Percentiles rank a stretch among this genome's conserved stretches.
Conservation (phyloP, 2,329 filamentous ascomycete genomes). For the Hypoxylon sp. region DNA sequence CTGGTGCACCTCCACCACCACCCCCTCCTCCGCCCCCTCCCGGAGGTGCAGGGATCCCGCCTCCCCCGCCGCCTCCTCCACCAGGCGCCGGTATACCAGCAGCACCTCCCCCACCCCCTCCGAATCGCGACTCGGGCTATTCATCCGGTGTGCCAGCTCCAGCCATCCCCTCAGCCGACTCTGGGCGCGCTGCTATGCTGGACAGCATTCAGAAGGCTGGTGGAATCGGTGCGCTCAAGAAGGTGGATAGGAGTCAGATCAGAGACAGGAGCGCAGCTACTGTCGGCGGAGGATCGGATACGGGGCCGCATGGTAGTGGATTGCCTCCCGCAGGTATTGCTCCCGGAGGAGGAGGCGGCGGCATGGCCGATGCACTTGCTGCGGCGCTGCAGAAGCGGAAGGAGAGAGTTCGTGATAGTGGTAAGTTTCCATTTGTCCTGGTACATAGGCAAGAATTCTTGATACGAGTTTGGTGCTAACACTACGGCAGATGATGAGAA, state of each 20-base stretch:
- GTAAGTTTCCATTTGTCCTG: conserved; percentile 71
- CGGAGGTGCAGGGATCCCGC: conserved; percentile 33
- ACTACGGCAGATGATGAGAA: conserved; percentile 76
- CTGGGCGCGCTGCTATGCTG: conserved; percentile 72
- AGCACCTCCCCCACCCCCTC: conserved; percentile 55
- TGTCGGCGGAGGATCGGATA: conserved; percentile 68
- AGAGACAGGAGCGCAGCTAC: conserved; percentile 77
- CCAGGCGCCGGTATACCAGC: conserved; percentile 55
- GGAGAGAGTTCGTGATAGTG: conserved; percentile 93
- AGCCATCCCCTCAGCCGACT: conserved; percentile 59
- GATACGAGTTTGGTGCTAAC: conserved; percentile 24
- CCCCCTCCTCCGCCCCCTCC: conserved; percentile 35
- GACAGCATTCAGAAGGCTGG: conserved; percentile 81
- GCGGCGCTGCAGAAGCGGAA: conserved; percentile 86
- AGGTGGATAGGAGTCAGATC: conserved; percentile 79
- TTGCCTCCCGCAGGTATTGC: conserved; percentile 67
- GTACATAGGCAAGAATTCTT: neutral
- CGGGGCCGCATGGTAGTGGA: conserved; percentile 67
- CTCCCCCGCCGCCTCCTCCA: conserved; percentile 55
- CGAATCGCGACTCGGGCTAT: conserved; percentile 72
- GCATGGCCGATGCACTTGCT: conserved; percentile 86
- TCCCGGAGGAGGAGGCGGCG: conserved; percentile 71
- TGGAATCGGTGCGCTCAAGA: conserved; percentile 78
- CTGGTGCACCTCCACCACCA: conserved; percentile 40
- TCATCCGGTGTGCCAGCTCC: conserved; percentile 67